A percentile compares a stretch with the other conserved stretches of the same genome.
Conservation (phyloP, 139 green algal genomes). For the Chlamydomonas incerta region DNA sequence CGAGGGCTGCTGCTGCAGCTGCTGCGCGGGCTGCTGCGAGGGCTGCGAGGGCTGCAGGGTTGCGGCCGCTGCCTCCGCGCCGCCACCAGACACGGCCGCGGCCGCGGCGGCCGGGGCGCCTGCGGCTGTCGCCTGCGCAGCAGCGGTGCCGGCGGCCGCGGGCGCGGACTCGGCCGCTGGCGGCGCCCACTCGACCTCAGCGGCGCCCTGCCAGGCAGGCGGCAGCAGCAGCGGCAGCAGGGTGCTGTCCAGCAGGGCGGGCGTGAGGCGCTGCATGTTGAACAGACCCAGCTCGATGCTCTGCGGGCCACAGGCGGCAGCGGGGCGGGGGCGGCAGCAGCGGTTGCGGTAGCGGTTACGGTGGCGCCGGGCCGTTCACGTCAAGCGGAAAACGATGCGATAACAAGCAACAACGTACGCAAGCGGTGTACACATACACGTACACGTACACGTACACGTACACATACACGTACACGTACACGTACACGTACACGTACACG, state of each 20-base stretch:
- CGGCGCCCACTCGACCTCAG: constrained; percentile 42
- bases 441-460: too few relatives aligned
- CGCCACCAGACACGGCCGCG: too few relatives aligned
- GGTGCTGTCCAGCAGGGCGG: constrained; percentile 38
- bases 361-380: too few relatives aligned
- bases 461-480: too few relatives aligned
- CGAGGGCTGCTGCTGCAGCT: neutral
- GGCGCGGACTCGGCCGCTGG: neutral
- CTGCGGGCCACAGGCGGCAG: too few relatives aligned
- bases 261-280: constrained; percentile 53
- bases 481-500: too few relatives aligned
- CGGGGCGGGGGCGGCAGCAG: too few relatives aligned
- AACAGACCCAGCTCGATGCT: constrained; percentile 1
- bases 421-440: too few relatives aligned
- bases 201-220: constrained; percentile 52
- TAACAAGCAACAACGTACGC: too few relatives aligned
- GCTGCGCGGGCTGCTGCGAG: constrained; percentile 39
- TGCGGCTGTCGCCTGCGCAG: neutral
- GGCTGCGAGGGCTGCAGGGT: neutral
- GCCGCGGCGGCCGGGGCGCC: neutral
- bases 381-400: too few relatives aligned
- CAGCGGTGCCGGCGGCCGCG: neutral
- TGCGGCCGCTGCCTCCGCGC: neutral
- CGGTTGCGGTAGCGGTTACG: too few relatives aligned
- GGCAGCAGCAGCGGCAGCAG: constrained; percentile 69